A percentile compares a stretch with the other conserved stretches of the same genome.
Conservation (phyloP, 768 basidiomycete genomes). For the Russula vinacea region DNA sequence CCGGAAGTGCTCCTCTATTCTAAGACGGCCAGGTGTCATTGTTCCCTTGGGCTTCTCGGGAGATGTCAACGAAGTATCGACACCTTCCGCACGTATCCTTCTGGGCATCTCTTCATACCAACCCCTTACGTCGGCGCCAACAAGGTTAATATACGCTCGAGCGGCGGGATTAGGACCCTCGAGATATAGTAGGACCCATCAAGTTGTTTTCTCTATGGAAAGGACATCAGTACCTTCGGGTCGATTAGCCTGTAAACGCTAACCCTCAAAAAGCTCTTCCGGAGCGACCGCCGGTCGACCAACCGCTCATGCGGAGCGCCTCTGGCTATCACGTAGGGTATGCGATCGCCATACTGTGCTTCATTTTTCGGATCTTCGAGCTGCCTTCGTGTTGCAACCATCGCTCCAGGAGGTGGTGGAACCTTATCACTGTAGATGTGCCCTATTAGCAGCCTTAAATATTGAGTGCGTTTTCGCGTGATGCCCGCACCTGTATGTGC, state of each 20-base stretch:
- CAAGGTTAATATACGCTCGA: conserved; percentile 88
- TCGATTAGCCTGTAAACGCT: conserved; percentile 24
- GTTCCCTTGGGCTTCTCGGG: conserved; percentile 37
- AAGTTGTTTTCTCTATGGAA: conserved; percentile 60
- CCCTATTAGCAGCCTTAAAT: neutral
- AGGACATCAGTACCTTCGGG: neutral
- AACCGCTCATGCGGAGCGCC: conserved; percentile 62
- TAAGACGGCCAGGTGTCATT: conserved; percentile 41
- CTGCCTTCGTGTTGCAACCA: conserved; percentile 75
- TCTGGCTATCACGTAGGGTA: conserved; percentile 83
- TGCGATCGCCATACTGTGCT: conserved; percentile 87
- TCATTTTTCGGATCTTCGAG: conserved; percentile 76
- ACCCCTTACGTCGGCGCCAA: conserved; percentile 79
- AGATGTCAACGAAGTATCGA: conserved; percentile 38
- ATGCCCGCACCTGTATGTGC: conserved; percentile 74
- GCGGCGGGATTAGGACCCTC: conserved; percentile 79
- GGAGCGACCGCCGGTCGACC: conserved; percentile 77
- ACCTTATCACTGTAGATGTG: conserved; percentile 64
- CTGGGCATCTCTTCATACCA: conserved; percentile 92
- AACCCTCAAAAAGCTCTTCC: conserved; percentile 65
- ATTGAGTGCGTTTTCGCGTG: neutral
- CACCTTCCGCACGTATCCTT: conserved; percentile 43
- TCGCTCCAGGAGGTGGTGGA: conserved; percentile 88
- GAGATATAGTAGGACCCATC: conserved; percentile 89
- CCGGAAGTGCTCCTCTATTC: conserved; percentile 74